Evolutionary conservation across 306 rosid species (phyloP), one percentile per base, ranked within the genome.

Genomic region (Medicago ruthenica): DNA sequence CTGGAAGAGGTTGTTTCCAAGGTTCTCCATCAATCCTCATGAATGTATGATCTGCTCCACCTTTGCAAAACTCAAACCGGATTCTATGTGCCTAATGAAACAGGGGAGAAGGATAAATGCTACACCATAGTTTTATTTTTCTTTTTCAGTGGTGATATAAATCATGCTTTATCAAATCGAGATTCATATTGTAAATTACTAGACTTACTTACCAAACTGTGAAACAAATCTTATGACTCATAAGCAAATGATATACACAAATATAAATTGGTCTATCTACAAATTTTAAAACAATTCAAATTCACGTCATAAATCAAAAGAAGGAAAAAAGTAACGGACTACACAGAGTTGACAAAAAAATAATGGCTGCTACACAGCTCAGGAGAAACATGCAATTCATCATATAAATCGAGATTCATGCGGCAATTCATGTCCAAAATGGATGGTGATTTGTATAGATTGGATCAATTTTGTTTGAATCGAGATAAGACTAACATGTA

Each of bases 1-100:
- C 86, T 7, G 97, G 97, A 72, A 95, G 89, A 62, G 97, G 97
- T 79, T 95, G 99, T 86, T 89, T 95, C 99, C 99, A 95, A 18
- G 99, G 97, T 75, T 95, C 99, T 24, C 99, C 97, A 39, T 95
- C 99, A 7, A 92, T 92, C 84, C 97, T 85, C 99, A 95, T 92
- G 87, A 57, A 95, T 3, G 97, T 92, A 59, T 88, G 89, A 79
- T 90, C 91, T 12, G 85, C 76, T 34, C 84, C 90, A 16, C 91
- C 97, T 86, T 88, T 95, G 72, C 81, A 87, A 77, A 95, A 95
- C 84, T 85, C 88, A 44, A 95, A 90, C 41, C 93, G 83, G 82
- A 95, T 90, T 70, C 97, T 84, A 70, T 67, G 89, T 10, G 90
- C 97, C 99, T 95, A 50, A 41, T 68, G 44, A 55, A 65, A 55